Evolutionary conservation across 345 rosid species (phyloP).

Genomic region (Eucalyptus camaldulensis): DNA sequence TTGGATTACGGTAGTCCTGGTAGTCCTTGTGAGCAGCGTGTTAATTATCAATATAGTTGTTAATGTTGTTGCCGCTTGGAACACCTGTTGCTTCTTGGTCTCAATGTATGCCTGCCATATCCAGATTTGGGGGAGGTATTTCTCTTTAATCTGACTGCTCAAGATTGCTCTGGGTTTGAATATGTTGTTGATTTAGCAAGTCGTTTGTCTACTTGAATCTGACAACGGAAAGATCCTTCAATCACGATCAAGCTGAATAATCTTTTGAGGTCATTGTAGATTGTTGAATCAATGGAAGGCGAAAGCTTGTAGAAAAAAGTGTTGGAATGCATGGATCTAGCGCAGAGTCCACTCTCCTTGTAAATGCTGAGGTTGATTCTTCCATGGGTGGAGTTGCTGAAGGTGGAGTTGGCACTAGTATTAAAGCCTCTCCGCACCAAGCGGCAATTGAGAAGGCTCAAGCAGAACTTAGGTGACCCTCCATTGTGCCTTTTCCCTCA

Average conservation of each 20-base stretch:
- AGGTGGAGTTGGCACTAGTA: constrained; percentile 72
- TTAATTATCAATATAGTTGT: neutral
- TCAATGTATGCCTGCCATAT: neutral
- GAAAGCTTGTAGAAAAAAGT: neutral
- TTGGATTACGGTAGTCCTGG: neutral
- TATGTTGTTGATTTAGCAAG: neutral
- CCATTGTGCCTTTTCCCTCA: neutral
- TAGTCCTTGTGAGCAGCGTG: neutral
- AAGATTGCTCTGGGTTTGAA: neutral
- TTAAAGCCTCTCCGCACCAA: constrained; percentile 72
- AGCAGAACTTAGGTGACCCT: constrained; percentile 71
- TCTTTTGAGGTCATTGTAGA: neutral
- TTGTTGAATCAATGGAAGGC: constrained; percentile 16
- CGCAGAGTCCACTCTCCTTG: constrained; percentile 37
- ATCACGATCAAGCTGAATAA: neutral
- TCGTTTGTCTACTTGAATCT: neutral
- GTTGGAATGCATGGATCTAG: constrained; percentile 65
- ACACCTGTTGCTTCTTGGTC: neutral
- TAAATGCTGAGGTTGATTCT: constrained; percentile 96
- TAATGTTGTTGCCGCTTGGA: neutral
- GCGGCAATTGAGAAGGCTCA: constrained; percentile 91
- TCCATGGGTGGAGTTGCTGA: constrained; percentile 98
- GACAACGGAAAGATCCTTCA: neutral
- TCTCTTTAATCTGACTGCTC: neutral
- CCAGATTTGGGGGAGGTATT: neutral